Conservation (phyloP, 345 rosid species). For the Camelina laxa region DNA sequence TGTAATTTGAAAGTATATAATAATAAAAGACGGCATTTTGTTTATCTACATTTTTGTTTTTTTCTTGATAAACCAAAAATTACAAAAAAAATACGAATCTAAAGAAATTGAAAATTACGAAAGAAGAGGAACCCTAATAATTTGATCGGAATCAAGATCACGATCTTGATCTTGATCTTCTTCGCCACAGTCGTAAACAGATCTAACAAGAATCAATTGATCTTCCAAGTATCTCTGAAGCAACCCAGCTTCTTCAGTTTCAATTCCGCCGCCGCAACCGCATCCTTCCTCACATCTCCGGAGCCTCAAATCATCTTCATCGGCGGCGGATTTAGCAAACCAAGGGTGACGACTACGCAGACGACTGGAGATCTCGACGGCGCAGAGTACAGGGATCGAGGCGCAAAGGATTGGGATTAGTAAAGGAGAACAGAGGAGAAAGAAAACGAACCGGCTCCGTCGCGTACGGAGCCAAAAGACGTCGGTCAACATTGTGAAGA, state of each 20-base stretch:
- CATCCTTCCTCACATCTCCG: slow-evolving; percentile 64
- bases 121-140: slow-evolving; percentile 49
- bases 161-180: slow-evolving; percentile 31
- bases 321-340: slow-evolving; percentile 26
- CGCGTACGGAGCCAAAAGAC: slow-evolving; percentile 52
- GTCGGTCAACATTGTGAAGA: slow-evolving; percentile 52
- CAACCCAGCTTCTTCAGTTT: slow-evolving; percentile 51
- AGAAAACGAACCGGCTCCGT: slow-evolving; percentile 56
- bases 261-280: slow-evolving; percentile 38
- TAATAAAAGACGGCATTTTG: neutral
- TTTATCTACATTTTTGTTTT: neutral
- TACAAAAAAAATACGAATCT: neutral
- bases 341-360: slow-evolving; percentile 45
- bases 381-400: slow-evolving; percentile 60
- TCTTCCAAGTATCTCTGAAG: slow-evolving; percentile 73
- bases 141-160: slow-evolving; percentile 20
- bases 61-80: neutral
- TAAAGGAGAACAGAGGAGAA: slow-evolving; percentile 62
- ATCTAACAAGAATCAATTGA: slow-evolving; percentile 63
- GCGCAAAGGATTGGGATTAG: slow-evolving; percentile 64
- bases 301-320: slow-evolving; percentile 46
- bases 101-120: slow-evolving; percentile 35
- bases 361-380: slow-evolving; percentile 52
- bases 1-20: too few species aligned
- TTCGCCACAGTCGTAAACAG: slow-evolving; percentile 63